These are phyloP conservation scores for Saururus chinensis DNA, from an alignment of 164 flowering plant species.

Conservation along the genomic window DNA sequence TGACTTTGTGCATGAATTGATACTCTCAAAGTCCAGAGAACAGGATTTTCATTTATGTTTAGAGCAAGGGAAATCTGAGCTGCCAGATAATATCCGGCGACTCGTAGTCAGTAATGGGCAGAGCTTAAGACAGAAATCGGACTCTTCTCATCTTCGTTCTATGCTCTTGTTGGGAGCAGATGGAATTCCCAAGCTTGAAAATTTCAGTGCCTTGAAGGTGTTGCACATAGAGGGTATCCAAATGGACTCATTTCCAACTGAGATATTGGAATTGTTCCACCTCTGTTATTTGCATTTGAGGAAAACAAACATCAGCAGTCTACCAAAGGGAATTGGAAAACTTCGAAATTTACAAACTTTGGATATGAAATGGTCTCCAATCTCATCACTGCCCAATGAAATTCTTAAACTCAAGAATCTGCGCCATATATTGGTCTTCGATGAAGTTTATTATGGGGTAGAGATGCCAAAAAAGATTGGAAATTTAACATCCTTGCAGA, in stretches of 20 bases:
- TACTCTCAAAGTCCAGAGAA: constrained; percentile 15
- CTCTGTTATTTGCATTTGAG: constrained; percentile 28
- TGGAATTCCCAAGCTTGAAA: constrained; percentile 8
- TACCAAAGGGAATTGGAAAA: constrained; percentile 16
- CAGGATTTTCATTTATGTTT: constrained; percentile 19
- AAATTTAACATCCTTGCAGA: not conserved
- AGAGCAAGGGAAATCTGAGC: no score
- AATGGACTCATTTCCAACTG: constrained; percentile 17
- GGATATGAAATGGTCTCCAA: not conserved
- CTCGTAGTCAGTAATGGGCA: no score
- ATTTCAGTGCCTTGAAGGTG: constrained; percentile 21
- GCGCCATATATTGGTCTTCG: not conserved
- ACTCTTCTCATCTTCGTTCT: no score
- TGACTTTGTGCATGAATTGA: constrained; percentile 38
- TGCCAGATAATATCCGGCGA: constrained; percentile 9
- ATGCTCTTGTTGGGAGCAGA: constrained; percentile 16
- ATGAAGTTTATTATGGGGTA: not conserved
- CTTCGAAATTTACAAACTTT: not conserved
- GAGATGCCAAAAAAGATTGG: not conserved
- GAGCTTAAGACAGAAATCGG: no score
- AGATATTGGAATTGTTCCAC: constrained; percentile 16
- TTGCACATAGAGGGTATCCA: constrained; percentile 23
- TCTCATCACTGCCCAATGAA: not conserved
- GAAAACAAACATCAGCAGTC: constrained; percentile 18
- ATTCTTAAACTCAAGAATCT: not conserved